Evolutionary conservation across 768 basidiomycete species (phyloP).

Genomic region (Leccinum variicolor): DNA sequence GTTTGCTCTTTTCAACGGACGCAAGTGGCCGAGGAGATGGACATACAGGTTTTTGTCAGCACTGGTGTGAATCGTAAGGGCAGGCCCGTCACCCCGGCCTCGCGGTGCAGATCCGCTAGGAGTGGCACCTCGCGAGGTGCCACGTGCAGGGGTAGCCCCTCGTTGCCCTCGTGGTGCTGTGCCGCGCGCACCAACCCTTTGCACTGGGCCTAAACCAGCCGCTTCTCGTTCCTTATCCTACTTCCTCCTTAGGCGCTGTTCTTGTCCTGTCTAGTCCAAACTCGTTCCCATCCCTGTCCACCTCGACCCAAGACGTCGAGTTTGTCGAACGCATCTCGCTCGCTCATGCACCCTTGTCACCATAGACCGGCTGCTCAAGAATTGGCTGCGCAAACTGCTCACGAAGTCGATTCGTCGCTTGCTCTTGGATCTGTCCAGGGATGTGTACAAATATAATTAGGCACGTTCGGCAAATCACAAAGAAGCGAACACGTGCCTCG

Average conservation of each 20-base stretch:
- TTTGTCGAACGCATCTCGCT: constrained; percentile 9
- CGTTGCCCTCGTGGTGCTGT: constrained; percentile 50
- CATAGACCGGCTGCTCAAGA: constrained; percentile 15
- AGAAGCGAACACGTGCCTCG: constrained; percentile 51
- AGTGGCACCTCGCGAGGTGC: constrained; percentile 51
- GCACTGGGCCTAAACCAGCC: constrained; percentile 84
- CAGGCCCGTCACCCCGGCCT: constrained; percentile 44
- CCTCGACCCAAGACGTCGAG: constrained; percentile 20
- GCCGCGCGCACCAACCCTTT: constrained; percentile 79
- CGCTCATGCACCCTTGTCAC: neutral
- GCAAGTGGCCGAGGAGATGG: constrained; percentile 81
- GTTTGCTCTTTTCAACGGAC: constrained; percentile 91
- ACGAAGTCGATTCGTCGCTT: constrained; percentile 50
- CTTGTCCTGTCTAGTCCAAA: neutral
- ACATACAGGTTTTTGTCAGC: constrained; percentile 92
- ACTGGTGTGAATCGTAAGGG: constrained; percentile 60
- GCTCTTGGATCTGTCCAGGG: constrained; percentile 49
- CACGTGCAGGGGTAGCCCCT: constrained; percentile 48
- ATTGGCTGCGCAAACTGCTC: constrained; percentile 58
- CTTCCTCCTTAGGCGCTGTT: constrained; percentile 62
- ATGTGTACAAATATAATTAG: neutral
- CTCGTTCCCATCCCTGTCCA: constrained; percentile 14
- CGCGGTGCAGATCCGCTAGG: constrained; percentile 32
- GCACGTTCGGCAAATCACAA: neutral
- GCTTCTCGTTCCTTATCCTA: constrained; percentile 99